Percentiles rank a stretch among this genome's conserved stretches.
Conservation (phyloP, 768 basidiomycete genomes). For the Brasilioporus rufonigricans region DNA sequence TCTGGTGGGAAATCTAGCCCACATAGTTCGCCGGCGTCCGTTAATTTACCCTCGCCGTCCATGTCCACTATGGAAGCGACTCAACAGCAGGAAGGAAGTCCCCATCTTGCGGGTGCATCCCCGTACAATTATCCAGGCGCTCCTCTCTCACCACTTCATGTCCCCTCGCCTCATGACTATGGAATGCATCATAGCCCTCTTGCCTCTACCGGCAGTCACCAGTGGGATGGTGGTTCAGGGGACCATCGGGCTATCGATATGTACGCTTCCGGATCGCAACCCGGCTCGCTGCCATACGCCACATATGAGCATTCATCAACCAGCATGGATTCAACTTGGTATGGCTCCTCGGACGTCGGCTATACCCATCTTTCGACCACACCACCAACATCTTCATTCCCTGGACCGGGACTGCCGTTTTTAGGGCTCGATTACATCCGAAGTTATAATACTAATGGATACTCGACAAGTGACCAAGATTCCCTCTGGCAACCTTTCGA, state of each 20-base stretch:
- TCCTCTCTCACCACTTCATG: slow-evolving; percentile 52
- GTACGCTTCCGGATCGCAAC: slow-evolving; percentile 40
- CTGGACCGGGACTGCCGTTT: slow-evolving; percentile 77
- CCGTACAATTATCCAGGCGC: slow-evolving; percentile 42
- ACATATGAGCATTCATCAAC: slow-evolving; percentile 45
- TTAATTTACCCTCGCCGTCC: slow-evolving; percentile 67
- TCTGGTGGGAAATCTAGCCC: slow-evolving; percentile 51
- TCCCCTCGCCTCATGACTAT: slow-evolving; percentile 59
- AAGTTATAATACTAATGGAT: slow-evolving; percentile 60
- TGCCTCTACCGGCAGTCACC: slow-evolving; percentile 22
- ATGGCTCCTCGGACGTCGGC: slow-evolving; percentile 38
- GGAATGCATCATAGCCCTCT: slow-evolving; percentile 35
- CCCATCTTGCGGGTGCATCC: slow-evolving; percentile 46
- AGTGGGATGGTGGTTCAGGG: slow-evolving; percentile 47
- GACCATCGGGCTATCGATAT: slow-evolving; percentile 42
- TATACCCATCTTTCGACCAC: slow-evolving; percentile 50
- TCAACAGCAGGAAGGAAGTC: slow-evolving; percentile 49
- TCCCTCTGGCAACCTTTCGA: slow-evolving; percentile 63
- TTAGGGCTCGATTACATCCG: slow-evolving; percentile 80
- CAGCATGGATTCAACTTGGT: slow-evolving; percentile 39
- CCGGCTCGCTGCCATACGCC: slow-evolving; percentile 38
- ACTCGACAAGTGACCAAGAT: slow-evolving; percentile 38
- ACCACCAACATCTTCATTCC: slow-evolving; percentile 62
- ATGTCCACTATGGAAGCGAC: slow-evolving; percentile 49
- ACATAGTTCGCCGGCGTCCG: slow-evolving; percentile 75